Evolutionary conservation across 169 alveolate genomes (phyloP).

Genomic region (Cryptosporidium tyzzeri): DNA sequence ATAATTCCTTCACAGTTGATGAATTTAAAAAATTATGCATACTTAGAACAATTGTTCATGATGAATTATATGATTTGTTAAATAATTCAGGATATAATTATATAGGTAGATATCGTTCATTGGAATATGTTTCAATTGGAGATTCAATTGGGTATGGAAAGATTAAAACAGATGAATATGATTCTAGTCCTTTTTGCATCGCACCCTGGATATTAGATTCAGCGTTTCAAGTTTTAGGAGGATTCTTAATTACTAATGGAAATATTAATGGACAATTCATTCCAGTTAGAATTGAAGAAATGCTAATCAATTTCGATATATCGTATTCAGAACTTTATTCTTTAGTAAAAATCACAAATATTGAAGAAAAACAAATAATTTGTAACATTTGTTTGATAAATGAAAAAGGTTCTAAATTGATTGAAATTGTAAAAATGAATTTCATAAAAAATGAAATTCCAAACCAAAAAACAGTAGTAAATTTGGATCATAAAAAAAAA

Average conservation of each 20-base stretch:
- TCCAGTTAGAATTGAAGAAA: constrained; percentile 34
- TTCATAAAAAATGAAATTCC: constrained; percentile 27
- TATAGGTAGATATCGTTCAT: constrained; percentile 22
- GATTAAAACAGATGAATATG: not conserved
- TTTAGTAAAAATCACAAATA: constrained; percentile 30
- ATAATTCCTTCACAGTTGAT: constrained; percentile 3
- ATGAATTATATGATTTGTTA: constrained; percentile 37
- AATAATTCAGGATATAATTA: constrained; percentile 47
- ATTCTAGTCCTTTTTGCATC: constrained; percentile 15
- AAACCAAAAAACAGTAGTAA: not conserved
- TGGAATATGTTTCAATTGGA: constrained; percentile 61
- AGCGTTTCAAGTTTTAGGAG: constrained; percentile 73
- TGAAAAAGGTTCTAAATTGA: constrained; percentile 14
- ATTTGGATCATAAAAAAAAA: not conserved
- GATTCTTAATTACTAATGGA: constrained; percentile 14
- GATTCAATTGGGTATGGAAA: constrained; percentile 32
- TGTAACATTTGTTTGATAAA: constrained; percentile 40
- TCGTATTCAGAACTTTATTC: constrained; percentile 32
- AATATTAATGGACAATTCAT: constrained; percentile 5
- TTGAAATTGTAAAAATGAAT: constrained; percentile 11
- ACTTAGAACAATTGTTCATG: constrained; percentile 2
- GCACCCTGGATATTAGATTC: constrained; percentile 73
- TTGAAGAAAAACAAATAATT: constrained; percentile 12
- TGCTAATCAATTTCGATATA: not conserved
- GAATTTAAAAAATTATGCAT: constrained; percentile 13